A percentile compares a stretch with the other conserved stretches of the same genome.
These are phyloP conservation scores for Penicillium riverlandense DNA, from an alignment of 495 filamentous ascomycete species.

Conservation along the genomic window DNA sequence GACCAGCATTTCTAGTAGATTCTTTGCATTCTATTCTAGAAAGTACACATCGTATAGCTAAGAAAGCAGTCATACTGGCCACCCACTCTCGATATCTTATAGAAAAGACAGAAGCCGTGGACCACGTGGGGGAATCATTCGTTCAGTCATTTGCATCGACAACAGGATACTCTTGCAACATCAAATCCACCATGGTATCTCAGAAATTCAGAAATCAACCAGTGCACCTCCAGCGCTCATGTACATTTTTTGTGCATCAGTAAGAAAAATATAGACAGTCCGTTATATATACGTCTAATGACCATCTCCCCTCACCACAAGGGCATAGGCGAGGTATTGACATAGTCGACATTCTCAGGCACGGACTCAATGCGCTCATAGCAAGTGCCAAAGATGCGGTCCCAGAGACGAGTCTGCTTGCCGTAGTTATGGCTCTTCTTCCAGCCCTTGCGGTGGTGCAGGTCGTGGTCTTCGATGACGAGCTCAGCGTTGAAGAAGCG, in stretches of 20 bases:
- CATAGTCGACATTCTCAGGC: conserved; percentile 24
- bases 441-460: conserved; percentile 36
- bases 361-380: conserved; percentile 22
- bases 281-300: no score
- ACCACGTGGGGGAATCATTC: not conserved
- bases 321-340: conserved; percentile 23
- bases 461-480: conserved; percentile 32
- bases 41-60: no score
- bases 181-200: not conserved
- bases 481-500: conserved; percentile 22
- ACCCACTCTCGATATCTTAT: no score
- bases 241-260: no score
- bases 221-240: not conserved
- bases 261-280: no score
- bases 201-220: not conserved
- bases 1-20: no score
- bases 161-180: not conserved
- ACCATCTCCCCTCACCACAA: conserved; percentile 7
- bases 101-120: no score
- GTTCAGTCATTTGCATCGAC: not conserved
- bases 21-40: no score
- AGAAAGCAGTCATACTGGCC: no score
- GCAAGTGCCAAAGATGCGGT: conserved; percentile 31
- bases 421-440: conserved; percentile 34
- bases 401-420: conserved; percentile 36